phyloP scores from a whole-genome alignment of 2,329 filamentous ascomycete genomes.

The Stromatinia cepivora region DNA sequence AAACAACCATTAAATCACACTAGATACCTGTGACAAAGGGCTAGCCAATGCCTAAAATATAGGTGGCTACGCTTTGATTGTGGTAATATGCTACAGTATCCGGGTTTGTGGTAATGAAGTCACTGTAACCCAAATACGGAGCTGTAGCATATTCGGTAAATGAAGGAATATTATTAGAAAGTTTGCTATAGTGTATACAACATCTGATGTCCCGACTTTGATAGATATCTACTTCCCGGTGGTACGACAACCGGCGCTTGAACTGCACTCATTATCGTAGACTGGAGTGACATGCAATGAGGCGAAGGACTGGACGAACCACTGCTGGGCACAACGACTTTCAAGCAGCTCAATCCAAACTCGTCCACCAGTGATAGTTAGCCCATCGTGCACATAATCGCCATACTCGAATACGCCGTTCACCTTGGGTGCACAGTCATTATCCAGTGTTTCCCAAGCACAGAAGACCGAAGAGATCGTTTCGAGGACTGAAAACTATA shows the following conservation, averaged over 20 bases:
- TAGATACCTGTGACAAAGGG: not conserved
- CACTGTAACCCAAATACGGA: not conserved
- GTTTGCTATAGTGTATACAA: not conserved
- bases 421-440: not conserved
- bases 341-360: not conserved
- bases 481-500: not conserved
- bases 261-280: not conserved
- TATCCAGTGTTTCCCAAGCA: constrained; percentile 11
- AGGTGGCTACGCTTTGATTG: no score
- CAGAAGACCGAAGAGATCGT: not conserved
- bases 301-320: not conserved
- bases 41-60: not conserved
- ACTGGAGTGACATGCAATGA: not conserved
- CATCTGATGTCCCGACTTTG: no score
- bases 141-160: not conserved
- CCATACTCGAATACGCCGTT: not conserved
- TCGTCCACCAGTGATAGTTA: not conserved
- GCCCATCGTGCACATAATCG: not conserved
- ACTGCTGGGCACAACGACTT: not conserved
- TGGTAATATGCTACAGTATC: not conserved
- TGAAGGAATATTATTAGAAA: not conserved
- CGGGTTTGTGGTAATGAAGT: constrained; percentile 5
- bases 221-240: no score
- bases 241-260: not conserved
- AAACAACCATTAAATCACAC: not conserved